These are phyloP conservation scores for Neurospora crassa DNA, from an alignment of 2,329 filamentous ascomycete genomes.

Conservation along the genomic window DNA sequence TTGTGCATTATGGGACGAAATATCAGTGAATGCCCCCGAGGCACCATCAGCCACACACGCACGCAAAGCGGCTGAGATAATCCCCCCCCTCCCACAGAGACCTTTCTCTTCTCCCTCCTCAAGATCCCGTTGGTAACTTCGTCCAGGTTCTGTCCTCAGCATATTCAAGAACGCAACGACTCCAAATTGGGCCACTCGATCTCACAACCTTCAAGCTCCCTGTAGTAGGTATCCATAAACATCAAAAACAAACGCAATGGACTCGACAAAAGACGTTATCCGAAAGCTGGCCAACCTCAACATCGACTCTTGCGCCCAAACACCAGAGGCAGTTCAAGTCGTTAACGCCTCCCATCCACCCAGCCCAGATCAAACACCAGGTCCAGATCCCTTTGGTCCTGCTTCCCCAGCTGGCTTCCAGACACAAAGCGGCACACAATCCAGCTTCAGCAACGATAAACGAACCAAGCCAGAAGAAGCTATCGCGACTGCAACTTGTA, in stretches of 20 bases:
- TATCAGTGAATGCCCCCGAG: not conserved
- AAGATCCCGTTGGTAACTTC: no score
- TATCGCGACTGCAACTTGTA: not conserved
- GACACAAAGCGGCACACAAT: not conserved
- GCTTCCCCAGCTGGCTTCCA: not conserved
- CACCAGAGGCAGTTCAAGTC: not conserved
- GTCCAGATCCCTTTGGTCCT: not conserved
- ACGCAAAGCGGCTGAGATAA: not conserved
- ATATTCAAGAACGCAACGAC: not conserved
- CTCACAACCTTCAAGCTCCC: no score
- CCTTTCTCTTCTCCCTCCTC: not conserved
- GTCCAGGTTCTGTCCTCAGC: no score
- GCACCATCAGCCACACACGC: not conserved
- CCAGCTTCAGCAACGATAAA: not conserved
- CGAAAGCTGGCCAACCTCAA: not conserved
- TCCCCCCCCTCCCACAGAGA: not conserved
- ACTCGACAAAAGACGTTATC: not conserved
- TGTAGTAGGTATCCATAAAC: no score
- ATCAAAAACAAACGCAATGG: not conserved
- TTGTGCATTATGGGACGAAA: not conserved
- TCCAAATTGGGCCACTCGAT: not conserved
- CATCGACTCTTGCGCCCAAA: not conserved
- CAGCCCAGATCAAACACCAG: no score
- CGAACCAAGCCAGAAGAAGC: not conserved
- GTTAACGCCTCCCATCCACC: not conserved